Evolutionary conservation across 768 basidiomycete species (phyloP).

Genomic region (Dictyophora rubrovolvata): DNA sequence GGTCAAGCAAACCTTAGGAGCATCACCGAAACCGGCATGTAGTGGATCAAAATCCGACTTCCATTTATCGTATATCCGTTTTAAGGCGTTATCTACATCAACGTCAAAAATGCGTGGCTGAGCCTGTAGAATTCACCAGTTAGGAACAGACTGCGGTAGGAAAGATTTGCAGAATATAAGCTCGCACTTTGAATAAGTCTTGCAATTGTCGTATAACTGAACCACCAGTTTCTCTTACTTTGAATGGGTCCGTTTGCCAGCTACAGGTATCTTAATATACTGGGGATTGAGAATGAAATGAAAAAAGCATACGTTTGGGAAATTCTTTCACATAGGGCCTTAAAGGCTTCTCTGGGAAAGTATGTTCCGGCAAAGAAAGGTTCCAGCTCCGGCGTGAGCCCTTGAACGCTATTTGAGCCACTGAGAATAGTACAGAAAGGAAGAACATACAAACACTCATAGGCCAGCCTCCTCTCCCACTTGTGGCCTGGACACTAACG

Average conservation of each 20-base stretch:
- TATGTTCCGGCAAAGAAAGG: constrained; percentile 7
- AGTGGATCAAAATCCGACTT: constrained; percentile 19
- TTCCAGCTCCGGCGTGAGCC: constrained; percentile 8
- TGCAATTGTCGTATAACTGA: constrained; percentile 1
- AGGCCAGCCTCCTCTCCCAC: constrained; percentile 24
- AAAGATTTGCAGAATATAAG: no score
- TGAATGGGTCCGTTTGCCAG: neutral
- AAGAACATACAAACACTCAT: constrained; percentile 20
- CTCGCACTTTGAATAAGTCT: neutral
- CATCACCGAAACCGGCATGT: constrained; percentile 28
- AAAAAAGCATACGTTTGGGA: neutral
- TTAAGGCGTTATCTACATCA: neutral
- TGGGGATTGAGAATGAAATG: neutral
- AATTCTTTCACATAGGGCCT: neutral
- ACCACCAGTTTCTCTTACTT: neutral
- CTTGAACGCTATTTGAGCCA: constrained; percentile 9
- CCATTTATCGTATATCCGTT: neutral
- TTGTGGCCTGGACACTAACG: constrained; percentile 21
- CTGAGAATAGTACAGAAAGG: neutral
- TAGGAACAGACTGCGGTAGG: neutral
- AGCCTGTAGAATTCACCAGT: neutral
- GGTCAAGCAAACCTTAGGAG: constrained; percentile 29
- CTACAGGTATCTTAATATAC: neutral
- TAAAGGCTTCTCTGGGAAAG: neutral
- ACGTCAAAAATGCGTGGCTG: neutral